Evolutionary conservation across 257 asterid species (phyloP).

Genomic region (Gentiana straminea): DNA sequence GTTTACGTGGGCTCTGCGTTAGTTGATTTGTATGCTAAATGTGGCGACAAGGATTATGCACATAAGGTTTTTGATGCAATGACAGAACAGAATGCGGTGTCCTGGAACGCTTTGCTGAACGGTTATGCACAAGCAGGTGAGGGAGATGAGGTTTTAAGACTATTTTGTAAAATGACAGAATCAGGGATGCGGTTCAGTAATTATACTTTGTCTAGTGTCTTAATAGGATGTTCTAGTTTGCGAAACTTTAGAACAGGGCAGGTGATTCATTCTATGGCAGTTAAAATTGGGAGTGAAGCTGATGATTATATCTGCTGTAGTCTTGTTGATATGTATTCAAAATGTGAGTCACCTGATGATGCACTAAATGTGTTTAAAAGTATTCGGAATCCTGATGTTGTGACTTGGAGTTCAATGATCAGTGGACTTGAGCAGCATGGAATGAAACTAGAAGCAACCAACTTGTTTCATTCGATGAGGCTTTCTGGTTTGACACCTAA

Average conservation of each 20-base stretch:
- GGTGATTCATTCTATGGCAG: conserved; percentile 54
- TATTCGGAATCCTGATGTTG: conserved; percentile 56
- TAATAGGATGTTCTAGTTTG: conserved; percentile 57
- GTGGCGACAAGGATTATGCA: conserved; percentile 58
- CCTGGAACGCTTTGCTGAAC: conserved; percentile 72
- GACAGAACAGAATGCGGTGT: conserved; percentile 61
- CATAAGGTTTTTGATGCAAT: conserved; percentile 42
- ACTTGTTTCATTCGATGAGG: conserved; percentile 52
- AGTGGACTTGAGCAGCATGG: conserved; percentile 71
- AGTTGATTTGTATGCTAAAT: conserved; percentile 60
- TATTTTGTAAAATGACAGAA: conserved; percentile 45
- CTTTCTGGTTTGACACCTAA: conserved; percentile 54
- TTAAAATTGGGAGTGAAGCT: conserved; percentile 44
- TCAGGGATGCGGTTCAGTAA: conserved; percentile 47
- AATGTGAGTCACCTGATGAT: conserved; percentile 48
- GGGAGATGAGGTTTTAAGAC: conserved; percentile 47
- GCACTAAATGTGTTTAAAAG: conserved; percentile 50
- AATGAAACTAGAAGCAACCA: conserved; percentile 48
- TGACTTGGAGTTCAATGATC: conserved; percentile 71
- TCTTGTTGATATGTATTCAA: conserved; percentile 72
- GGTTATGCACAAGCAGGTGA: conserved; percentile 68
- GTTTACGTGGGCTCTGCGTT: conserved; percentile 64
- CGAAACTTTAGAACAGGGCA: conserved; percentile 39
- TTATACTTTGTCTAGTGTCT: conserved; percentile 58
- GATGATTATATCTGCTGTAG: conserved; percentile 67